Percentiles rank a stretch among this genome's conserved stretches.
Conservation (phyloP, 164 flowering plant species). For the Cinnamomum chago region DNA sequence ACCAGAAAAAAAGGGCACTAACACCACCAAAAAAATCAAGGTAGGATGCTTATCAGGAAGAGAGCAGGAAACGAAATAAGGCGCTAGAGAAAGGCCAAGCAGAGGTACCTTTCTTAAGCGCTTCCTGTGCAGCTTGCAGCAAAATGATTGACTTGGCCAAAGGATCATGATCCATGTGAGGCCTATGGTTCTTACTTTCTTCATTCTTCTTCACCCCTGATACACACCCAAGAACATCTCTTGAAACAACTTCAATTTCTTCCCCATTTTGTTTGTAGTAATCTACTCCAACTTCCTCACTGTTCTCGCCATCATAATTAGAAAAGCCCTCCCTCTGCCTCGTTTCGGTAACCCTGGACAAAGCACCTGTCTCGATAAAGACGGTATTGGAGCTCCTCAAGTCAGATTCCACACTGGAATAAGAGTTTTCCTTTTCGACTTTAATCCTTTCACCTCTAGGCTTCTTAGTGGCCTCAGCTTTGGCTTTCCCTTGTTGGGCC, state of each 20-base stretch:
- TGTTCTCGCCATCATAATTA: slow-evolving; percentile 25
- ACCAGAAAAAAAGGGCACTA: neutral
- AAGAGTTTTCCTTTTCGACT: slow-evolving; percentile 58
- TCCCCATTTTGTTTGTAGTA: slow-evolving; percentile 31
- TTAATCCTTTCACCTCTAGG: slow-evolving; percentile 51
- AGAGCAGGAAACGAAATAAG: neutral
- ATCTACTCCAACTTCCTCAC: slow-evolving; percentile 31
- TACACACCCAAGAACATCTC: slow-evolving; percentile 29
- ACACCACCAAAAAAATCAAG: neutral
- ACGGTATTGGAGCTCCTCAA: slow-evolving; percentile 59
- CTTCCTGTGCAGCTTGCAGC: slow-evolving; percentile 61
- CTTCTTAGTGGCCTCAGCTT: slow-evolving; percentile 51
- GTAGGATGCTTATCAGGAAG: neutral
- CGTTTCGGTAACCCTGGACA: slow-evolving; percentile 33
- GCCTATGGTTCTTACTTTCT: slow-evolving; percentile 23
- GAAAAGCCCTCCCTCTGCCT: slow-evolving; percentile 29
- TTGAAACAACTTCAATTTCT: slow-evolving; percentile 41
- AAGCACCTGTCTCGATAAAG: slow-evolving; percentile 17
- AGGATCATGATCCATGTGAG: slow-evolving; percentile 42
- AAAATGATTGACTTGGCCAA: slow-evolving; percentile 41
- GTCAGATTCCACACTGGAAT: slow-evolving; percentile 79
- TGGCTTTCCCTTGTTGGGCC: slow-evolving; percentile 33
- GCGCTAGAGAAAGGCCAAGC: neutral
- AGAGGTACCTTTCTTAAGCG: slow-evolving; percentile 52
- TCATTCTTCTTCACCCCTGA: slow-evolving; percentile 38